Percentiles rank a stretch among this genome's conserved stretches.
Evolutionary conservation across 1,284 basidiomycete genomes (phyloP).

Genomic region (Singerocomus inundabilis): DNA sequence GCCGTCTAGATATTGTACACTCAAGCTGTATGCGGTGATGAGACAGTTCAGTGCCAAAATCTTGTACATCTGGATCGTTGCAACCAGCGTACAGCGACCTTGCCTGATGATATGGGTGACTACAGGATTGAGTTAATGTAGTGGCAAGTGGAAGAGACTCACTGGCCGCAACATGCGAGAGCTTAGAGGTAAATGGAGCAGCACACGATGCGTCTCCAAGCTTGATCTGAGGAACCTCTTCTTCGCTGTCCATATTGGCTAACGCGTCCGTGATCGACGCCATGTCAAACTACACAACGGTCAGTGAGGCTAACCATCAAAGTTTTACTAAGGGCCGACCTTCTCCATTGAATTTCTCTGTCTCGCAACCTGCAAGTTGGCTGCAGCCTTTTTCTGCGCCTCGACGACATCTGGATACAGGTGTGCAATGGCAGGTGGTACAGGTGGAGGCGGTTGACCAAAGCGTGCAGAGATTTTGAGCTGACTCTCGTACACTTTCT

Average conservation of each 20-base stretch:
- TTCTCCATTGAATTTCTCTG: constrained; percentile 88
- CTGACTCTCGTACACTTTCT: constrained; percentile 95
- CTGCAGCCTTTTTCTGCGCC: constrained; percentile 78
- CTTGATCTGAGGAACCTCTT: constrained; percentile 94
- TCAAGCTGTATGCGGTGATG: constrained; percentile 93
- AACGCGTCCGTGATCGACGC: constrained; percentile 85
- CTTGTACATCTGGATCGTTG: constrained; percentile 99
- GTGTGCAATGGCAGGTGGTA: constrained; percentile 80
- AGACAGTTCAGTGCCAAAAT: constrained; percentile 94
- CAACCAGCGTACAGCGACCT: constrained; percentile 94
- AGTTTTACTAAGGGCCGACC: constrained; percentile 42
- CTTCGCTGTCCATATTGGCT: constrained; percentile 89
- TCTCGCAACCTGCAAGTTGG: constrained; percentile 60
- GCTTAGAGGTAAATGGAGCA: constrained; percentile 94
- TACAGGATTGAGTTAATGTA: constrained; percentile 32
- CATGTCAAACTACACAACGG: constrained; percentile 72
- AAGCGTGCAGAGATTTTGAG: constrained; percentile 85
- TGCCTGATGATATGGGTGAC: constrained; percentile 95
- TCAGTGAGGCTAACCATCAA: constrained; percentile 1
- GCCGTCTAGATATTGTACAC: constrained; percentile 94
- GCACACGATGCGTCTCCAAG: constrained; percentile 95
- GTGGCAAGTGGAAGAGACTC: constrained; percentile 34
- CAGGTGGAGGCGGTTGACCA: constrained; percentile 88
- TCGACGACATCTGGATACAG: constrained; percentile 87
- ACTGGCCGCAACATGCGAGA: constrained; percentile 92